A percentile compares a stretch with the other conserved stretches of the same genome.
These are phyloP conservation scores for Cladophialophora immunda DNA, from an alignment of 2,329 filamentous ascomycete genomes.

Conservation along the genomic window DNA sequence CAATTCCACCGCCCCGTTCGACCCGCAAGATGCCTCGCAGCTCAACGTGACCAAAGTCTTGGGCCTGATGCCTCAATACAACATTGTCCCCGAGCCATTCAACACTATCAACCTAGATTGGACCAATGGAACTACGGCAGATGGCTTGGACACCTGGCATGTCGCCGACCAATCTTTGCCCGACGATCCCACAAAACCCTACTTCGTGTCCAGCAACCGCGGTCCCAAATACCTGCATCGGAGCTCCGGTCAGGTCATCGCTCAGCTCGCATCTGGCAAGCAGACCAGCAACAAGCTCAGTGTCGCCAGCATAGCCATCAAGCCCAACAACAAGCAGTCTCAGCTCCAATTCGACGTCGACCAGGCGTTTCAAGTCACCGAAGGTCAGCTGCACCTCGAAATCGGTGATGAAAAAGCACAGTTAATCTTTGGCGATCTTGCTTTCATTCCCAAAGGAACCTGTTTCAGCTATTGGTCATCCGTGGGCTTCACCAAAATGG, in stretches of 20 bases:
- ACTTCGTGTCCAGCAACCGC: constrained; percentile 38
- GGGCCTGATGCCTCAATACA: constrained; percentile 32
- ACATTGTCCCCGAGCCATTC: constrained; percentile 31
- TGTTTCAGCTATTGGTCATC: constrained; percentile 34
- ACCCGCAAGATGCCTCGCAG: constrained; percentile 29
- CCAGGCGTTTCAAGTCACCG: constrained; percentile 36
- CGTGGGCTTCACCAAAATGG: constrained; percentile 35
- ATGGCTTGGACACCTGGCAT: constrained; percentile 36
- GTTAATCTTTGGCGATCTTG: constrained; percentile 35
- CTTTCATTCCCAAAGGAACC: constrained; percentile 34
- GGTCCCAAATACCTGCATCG: constrained; percentile 37
- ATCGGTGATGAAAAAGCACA: constrained; percentile 30
- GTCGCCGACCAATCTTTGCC: constrained; percentile 31
- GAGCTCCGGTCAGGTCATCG: constrained; percentile 24
- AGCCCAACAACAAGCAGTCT: constrained; percentile 15
- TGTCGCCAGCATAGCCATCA: constrained; percentile 34
- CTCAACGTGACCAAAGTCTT: constrained; percentile 36
- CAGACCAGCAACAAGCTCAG: constrained; percentile 32
- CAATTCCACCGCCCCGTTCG: constrained; percentile 29
- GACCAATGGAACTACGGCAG: constrained; percentile 33
- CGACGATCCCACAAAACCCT: constrained; percentile 24
- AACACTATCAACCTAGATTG: constrained; percentile 36
- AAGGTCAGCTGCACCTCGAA: constrained; percentile 33
- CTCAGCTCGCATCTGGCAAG: constrained; percentile 29
- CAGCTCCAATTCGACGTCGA: constrained; percentile 24